phyloP scores from a whole-genome alignment of 768 basidiomycete species.

The Gymnopilus junonius region DNA sequence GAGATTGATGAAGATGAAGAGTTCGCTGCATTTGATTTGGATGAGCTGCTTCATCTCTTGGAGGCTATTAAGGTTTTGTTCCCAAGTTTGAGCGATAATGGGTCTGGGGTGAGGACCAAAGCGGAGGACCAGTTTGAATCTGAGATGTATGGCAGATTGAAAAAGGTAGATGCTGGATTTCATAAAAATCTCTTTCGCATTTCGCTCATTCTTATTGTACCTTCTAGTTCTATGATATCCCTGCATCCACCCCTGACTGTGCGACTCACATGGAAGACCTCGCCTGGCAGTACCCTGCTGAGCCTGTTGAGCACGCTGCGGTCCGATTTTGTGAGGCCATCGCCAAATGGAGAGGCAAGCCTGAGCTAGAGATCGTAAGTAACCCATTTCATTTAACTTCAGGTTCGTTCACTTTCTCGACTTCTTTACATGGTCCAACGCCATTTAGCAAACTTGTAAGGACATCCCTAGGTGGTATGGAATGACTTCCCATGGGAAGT shows the following conservation, averaged over 20 bases:
- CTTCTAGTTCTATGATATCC: constrained; percentile 76
- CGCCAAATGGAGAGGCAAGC: constrained; percentile 82
- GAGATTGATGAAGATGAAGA: constrained; percentile 39
- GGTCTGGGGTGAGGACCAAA: constrained; percentile 39
- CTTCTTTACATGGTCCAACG: too few relatives aligned
- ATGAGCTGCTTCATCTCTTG: constrained; percentile 69
- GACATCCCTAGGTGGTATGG: too few relatives aligned
- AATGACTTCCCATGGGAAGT: too few relatives aligned
- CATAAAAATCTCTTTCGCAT: background rate
- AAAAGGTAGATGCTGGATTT: constrained; percentile 54
- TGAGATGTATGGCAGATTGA: constrained; percentile 76
- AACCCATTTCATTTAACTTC: constrained; percentile 4
- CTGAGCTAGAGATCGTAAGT: constrained; percentile 78
- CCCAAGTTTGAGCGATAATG: constrained; percentile 48
- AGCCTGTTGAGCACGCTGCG: constrained; percentile 79
- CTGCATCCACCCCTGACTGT: constrained; percentile 70
- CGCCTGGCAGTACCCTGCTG: constrained; percentile 80
- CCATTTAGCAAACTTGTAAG: too few relatives aligned
- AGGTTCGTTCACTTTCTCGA: too few relatives aligned
- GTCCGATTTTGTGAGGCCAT: constrained; percentile 83
- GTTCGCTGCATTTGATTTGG: constrained; percentile 71
- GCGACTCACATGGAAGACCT: constrained; percentile 81
- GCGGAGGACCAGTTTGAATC: constrained; percentile 74
- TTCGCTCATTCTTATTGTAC: background rate
- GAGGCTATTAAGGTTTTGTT: constrained; percentile 76